A percentile compares a stretch with the other conserved stretches of the same genome.
Conservation (phyloP, 352 stramenopile species). For the Pythium aquatile region DNA sequence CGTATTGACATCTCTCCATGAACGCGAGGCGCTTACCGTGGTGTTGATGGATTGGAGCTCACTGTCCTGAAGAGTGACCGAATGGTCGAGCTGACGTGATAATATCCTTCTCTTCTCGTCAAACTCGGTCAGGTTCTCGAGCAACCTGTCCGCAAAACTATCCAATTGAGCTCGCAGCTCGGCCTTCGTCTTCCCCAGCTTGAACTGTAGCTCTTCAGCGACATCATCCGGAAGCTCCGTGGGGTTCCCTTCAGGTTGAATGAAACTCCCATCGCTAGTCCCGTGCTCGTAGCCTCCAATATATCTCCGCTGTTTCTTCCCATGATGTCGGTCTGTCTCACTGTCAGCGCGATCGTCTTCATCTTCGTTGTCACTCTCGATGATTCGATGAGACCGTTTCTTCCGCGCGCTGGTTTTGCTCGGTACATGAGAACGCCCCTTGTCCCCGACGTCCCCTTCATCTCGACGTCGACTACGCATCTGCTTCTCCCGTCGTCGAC, state of each 20-base stretch:
- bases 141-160: constrained; percentile 32
- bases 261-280: constrained; percentile 59
- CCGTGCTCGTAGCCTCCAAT: constrained; percentile 72
- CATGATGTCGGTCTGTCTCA: neutral
- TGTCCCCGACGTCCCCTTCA: neutral
- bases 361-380: constrained; percentile 38
- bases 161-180: constrained; percentile 39
- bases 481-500: constrained; percentile 2
- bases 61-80: constrained; percentile 23
- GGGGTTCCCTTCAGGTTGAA: constrained; percentile 82
- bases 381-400: constrained; percentile 35
- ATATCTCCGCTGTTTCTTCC: constrained; percentile 40
- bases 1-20: too few relatives aligned
- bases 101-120: constrained; percentile 29
- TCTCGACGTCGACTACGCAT: neutral
- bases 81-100: constrained; percentile 26
- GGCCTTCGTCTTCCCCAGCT: constrained; percentile 38
- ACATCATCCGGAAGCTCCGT: constrained; percentile 77
- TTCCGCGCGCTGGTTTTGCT: constrained; percentile 13
- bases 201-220: constrained; percentile 52
- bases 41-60: constrained; percentile 32
- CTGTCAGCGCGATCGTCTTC: constrained; percentile 7
- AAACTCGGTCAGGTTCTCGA: constrained; percentile 44
- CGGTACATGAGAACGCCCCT: neutral
- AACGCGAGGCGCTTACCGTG: constrained; percentile 1